Base-by-base conservation (phyloP, 371 early-diverging fungal genomes). In the Umbelopsis sp. region DNA sequence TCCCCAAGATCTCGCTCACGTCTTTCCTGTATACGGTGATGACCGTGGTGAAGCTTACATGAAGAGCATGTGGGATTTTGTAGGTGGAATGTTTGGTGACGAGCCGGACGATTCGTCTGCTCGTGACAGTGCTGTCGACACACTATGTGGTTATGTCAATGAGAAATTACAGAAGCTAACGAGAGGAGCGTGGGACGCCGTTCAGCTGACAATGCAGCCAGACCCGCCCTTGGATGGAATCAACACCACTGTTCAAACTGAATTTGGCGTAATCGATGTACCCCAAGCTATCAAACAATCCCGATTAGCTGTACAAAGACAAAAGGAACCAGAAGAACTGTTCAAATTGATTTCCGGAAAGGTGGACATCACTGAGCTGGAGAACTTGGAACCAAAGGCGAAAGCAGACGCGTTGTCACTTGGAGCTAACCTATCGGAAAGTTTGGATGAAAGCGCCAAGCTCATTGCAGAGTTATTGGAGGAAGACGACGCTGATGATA, bases 21-120 rank as follows among this genome's bases (percentile, higher is more conserved):
- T 87, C 14, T 86, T 84, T 67, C 84, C 85, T 57, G 70, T 86
- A 14, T 88, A 81, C 70, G 91, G 89, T 12, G 88, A 89, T 57
- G 85, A 85, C 50, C 79, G 79, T 18, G 89, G 89, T 0, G 88
- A 89, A 74, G 86, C 91, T 0, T 90, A 89, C 64, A 81, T 88
- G 69, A 78, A 80, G 8, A 90, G 91, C 66, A 67, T 90, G 18
- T 84, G 81, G 76, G 80, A 83, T 45, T 92, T 92, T 73, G 69
- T 84, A 29, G 79, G 79, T n/a, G 57, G 57, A 29, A 35, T 57
- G 29, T 57, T 57, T 35, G 35, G 29, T 14, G 18, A 64, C 2
- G 24, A 38, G n/a, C 44, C 46, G 9, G 45, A 45, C 37, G 46
- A 64, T 10, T 35, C 18, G 35, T 18, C 57, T 11, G 32, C 57